These are phyloP conservation scores for Xanthoparmelia taractica DNA, from an alignment of 495 filamentous ascomycete species.

Conservation along the genomic window DNA sequence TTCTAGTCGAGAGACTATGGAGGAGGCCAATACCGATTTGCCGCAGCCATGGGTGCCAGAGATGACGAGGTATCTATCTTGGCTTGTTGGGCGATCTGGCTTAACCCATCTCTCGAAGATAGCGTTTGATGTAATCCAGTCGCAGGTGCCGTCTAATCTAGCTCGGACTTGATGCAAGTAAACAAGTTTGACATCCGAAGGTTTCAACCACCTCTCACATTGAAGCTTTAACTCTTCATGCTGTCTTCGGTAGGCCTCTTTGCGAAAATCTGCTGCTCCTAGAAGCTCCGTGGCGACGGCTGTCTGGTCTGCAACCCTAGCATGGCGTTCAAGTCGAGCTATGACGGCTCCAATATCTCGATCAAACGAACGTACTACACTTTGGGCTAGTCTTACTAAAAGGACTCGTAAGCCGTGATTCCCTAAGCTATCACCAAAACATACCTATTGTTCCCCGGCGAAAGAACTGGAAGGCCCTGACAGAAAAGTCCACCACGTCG, in stretches of 20 bases:
- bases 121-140: not conserved
- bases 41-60: slow-evolving; percentile 1
- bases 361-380: not conserved
- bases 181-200: slow-evolving; percentile 1
- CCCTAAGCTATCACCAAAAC: not conserved
- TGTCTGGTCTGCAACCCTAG: not conserved
- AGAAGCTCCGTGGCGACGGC: not conserved
- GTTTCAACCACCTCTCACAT: not conserved
- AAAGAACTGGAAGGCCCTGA: not conserved
- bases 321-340: slow-evolving; percentile 2
- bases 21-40: slow-evolving; percentile 1
- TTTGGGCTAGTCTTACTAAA: not conserved
- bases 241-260: not conserved
- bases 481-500: not conserved
- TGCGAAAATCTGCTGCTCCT: not conserved
- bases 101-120: not conserved
- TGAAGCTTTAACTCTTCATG: not conserved
- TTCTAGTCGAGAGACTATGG: not conserved
- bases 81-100: not conserved
- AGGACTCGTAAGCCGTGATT: not conserved
- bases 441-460: not conserved
- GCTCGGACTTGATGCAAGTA: not conserved
- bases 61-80: not conserved
- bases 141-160: not conserved
- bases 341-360: not conserved